Evolutionary conservation across 306 rosid genomes (phyloP).

Genomic region (Cyclanthera cordifolia): DNA sequence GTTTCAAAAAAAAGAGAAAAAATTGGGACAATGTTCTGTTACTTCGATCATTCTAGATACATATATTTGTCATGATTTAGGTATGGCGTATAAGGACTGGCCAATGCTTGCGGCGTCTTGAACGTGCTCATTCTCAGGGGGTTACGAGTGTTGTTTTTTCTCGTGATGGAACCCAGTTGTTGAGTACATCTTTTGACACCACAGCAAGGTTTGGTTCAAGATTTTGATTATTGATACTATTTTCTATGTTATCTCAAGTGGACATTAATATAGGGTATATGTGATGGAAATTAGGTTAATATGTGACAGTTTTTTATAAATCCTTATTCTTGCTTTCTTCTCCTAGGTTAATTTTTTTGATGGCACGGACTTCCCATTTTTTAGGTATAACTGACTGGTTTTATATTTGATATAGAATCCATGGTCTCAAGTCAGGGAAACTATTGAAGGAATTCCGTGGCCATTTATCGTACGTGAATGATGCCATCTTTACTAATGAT

Average conservation of each 20-base stretch:
- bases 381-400: background rate
- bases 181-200: constrained; percentile 94
- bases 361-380: background rate
- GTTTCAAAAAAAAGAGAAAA: no score
- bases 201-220: constrained; percentile 58
- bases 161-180: constrained; percentile 94
- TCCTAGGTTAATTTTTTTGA: background rate
- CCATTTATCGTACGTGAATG: constrained; percentile 82
- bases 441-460: constrained; percentile 94
- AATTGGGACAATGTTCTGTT: background rate
- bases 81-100: constrained; percentile 98
- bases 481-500: constrained; percentile 80
- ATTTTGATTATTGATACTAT: constrained; percentile 10
- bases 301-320: background rate
- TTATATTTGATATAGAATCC: constrained; percentile 45
- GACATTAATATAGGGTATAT: background rate
- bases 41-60: background rate
- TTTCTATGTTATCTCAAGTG: background rate
- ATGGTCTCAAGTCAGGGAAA: constrained; percentile 93
- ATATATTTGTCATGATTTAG: constrained; percentile 23
- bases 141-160: constrained; percentile 91
- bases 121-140: constrained; percentile 89
- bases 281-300: background rate
- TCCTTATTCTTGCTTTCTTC: background rate
- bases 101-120: constrained; percentile 98